Conservation (phyloP, 2,329 filamentous ascomycete species). For the Biscogniauxia mediterranea region DNA sequence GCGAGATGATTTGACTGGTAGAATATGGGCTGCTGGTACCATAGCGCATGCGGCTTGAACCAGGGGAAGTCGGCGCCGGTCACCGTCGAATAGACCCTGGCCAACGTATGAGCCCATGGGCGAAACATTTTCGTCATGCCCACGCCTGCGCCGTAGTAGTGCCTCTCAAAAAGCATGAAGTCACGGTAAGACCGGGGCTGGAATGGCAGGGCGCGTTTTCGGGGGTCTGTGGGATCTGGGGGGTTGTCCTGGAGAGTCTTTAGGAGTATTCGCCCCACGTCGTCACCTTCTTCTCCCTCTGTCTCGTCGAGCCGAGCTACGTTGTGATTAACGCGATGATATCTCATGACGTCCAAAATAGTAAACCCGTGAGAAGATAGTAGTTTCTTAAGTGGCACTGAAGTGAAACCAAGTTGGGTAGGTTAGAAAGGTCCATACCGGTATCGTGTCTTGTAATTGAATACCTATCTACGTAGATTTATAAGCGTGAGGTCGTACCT, state of each 20-base stretch:
- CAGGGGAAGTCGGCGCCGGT: constrained; percentile 23
- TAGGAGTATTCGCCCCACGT: constrained; percentile 8
- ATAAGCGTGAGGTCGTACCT: too few relatives aligned
- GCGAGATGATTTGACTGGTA: constrained; percentile 30
- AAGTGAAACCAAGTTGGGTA: too few relatives aligned
- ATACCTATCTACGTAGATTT: too few relatives aligned
- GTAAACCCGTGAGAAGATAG: too few relatives aligned
- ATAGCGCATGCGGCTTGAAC: constrained; percentile 23
- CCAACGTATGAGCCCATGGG: constrained; percentile 12
- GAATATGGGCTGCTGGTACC: constrained; percentile 27
- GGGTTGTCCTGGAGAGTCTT: constrained; percentile 21
- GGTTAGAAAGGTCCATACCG: too few relatives aligned
- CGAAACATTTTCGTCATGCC: constrained; percentile 24
- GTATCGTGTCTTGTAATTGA: too few relatives aligned
- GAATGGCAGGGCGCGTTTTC: constrained; percentile 25
- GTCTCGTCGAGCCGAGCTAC: constrained; percentile 4
- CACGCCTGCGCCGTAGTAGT: constrained; percentile 25
- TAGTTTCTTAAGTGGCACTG: too few relatives aligned
- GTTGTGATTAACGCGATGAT: constrained; percentile 18
- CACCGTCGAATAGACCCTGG: constrained; percentile 9
- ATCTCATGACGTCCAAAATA: constrained; percentile 17
- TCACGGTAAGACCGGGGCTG: constrained; percentile 29
- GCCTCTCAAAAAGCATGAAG: constrained; percentile 30
- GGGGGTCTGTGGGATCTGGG: constrained; percentile 19
- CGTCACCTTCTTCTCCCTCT: background rate